Percentiles rank a stretch among this genome's conserved stretches.
Conservation (phyloP, 331 rosid genomes). For the Acacia pycnantha region DNA sequence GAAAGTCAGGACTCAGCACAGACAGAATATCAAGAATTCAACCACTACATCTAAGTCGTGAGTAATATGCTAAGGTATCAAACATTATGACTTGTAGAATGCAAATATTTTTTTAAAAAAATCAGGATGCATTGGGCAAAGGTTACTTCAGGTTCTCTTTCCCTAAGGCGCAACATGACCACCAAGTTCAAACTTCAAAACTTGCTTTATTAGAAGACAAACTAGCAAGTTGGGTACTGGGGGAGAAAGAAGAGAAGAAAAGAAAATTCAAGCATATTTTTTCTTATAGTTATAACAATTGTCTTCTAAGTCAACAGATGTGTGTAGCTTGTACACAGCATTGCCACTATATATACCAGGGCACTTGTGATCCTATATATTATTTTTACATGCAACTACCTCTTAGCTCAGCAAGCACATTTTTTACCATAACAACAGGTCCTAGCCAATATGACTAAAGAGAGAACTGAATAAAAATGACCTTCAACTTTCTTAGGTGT, state of each 20-base stretch:
- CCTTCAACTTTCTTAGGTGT: not conserved
- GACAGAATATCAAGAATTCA: not conserved
- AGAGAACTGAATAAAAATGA: not conserved
- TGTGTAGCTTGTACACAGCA: not conserved
- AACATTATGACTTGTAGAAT: not conserved
- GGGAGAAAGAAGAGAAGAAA: not conserved
- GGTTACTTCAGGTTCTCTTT: not conserved
- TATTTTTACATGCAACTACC: slow-evolving; percentile 5
- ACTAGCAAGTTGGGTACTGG: not conserved
- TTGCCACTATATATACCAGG: not conserved
- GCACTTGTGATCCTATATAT: not conserved
- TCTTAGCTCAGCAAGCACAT: slow-evolving; percentile 1
- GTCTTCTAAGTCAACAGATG: not conserved
- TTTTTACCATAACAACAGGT: not conserved
- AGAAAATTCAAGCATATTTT: not conserved
- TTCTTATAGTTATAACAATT: not conserved
- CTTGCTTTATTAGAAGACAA: not conserved
- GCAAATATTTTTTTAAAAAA: not conserved
- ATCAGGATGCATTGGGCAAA: not conserved
- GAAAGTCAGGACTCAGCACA: slow-evolving; percentile 9
- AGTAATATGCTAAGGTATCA: not conserved
- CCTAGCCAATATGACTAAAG: slow-evolving; percentile 3
- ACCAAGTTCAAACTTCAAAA: not conserved
- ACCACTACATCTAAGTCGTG: not conserved
- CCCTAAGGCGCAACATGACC: not conserved